Base-by-base conservation (phyloP, 2,329 filamentous ascomycete genomes). In the Hypomyces rosellus region DNA sequence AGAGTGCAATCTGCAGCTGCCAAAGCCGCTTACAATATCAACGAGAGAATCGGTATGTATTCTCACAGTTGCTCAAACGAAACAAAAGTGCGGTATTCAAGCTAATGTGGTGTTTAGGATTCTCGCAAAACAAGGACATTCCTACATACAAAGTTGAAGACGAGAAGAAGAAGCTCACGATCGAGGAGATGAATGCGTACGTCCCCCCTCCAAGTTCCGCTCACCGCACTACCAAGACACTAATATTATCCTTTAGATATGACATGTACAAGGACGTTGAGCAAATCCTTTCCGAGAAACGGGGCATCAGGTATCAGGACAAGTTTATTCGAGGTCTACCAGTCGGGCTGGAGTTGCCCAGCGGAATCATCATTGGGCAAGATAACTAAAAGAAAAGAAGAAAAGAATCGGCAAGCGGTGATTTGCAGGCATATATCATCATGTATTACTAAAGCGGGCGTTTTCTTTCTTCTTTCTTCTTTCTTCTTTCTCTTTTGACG, bases 161-260 rank as follows among this genome's bases (percentile, higher is more conserved):
- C 46, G 74, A 81, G 57, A 76, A 71, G 55, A 74, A 78, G 43
- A 82, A 83, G 54, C 60, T 86, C 33, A 86, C 83, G 0, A 85
- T 86, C 45, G 81, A 85, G 55, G 82, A 86, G 63, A 85, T 86
- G 81, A 86, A 86, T 53, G 70, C 72, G 71, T 80, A 68, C 69
- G 76, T 72, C 40, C 5, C 1, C 1, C 7, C 12, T 4, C 22
- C 0, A 6, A 1, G 1, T 2, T 7, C 6, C n/a, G 18, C 1
- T 16, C 13, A n/a, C 12, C 41, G 8, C 2, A 30, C 2, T 3
- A 43, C 46, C 25, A 52, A 9, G 33, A 25, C 44, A 25, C 45
- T 40, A 20, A 33, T 48, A 15, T 30, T 2, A 1, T 1, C 18
- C 5, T 45, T 0, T 34, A 78, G 75, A 13, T 82, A 83, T 54